Evolutionary conservation across 2,329 filamentous ascomycete species (phyloP).

Genomic region (Calonectria naviculata): DNA sequence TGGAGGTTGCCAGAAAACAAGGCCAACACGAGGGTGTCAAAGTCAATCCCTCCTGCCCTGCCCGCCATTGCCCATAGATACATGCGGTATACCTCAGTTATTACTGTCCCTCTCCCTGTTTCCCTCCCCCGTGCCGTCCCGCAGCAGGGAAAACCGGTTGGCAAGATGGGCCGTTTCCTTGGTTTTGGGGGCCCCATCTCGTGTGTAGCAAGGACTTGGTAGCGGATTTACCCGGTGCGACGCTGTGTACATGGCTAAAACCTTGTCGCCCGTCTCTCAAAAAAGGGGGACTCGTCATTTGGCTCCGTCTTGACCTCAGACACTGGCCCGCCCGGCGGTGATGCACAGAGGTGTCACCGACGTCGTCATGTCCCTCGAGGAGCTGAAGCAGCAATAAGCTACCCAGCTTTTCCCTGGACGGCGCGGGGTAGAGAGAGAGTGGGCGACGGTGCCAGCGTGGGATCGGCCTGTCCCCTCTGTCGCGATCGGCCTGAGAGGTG

Average conservation of each 20-base stretch:
- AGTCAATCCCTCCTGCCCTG: background rate
- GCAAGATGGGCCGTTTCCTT: background rate
- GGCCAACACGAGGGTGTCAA: background rate
- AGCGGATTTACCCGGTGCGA: slow-evolving; percentile 1
- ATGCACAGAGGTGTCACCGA: background rate
- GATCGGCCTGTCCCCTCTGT: background rate
- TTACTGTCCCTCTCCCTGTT: background rate
- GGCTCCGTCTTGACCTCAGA: background rate
- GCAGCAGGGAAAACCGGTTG: background rate
- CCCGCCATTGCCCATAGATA: background rate
- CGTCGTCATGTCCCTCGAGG: background rate
- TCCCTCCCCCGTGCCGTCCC: background rate
- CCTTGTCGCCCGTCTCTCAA: background rate
- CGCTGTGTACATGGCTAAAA: background rate
- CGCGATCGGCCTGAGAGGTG: slow-evolving; percentile 39
- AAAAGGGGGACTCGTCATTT: background rate
- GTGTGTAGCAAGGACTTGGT: background rate
- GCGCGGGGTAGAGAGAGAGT: background rate
- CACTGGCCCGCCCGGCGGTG: background rate
- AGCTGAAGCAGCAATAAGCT: background rate
- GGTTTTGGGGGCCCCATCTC: background rate
- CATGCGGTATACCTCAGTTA: too few species aligned
- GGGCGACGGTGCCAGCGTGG: background rate
- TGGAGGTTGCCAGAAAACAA: background rate
- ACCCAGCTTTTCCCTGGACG: background rate